Conservation (phyloP, 345 rosid species). For the Excoecaria cochinchinensis region DNA sequence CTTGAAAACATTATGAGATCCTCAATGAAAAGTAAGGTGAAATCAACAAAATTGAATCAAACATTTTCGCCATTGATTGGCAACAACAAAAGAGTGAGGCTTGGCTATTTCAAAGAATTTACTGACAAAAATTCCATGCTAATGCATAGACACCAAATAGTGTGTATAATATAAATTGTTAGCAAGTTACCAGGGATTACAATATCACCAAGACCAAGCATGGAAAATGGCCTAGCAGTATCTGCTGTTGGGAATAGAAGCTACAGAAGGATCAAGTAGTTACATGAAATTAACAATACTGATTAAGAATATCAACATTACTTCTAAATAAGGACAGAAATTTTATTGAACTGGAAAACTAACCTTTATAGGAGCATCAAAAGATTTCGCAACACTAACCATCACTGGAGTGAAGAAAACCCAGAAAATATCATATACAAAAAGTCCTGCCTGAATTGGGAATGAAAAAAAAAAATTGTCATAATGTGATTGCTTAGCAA, state of each 20-base stretch:
- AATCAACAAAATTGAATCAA: not conserved
- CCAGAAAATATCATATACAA: constrained; percentile 97
- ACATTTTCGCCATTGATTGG: not conserved
- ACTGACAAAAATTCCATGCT: not conserved
- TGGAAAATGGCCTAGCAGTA: constrained; percentile 76
- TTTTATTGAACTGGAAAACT: constrained; percentile 28
- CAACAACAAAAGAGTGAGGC: not conserved
- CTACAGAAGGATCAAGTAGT: constrained; percentile 36
- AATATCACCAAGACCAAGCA: constrained; percentile 99
- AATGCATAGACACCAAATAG: not conserved
- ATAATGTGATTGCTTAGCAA: not conserved
- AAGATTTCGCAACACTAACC: constrained; percentile 99
- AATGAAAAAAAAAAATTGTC: not conserved
- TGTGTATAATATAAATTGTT: constrained; percentile 1
- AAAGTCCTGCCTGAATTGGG: constrained; percentile 78
- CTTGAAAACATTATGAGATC: too few relatives aligned
- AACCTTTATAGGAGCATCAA: constrained; percentile 99
- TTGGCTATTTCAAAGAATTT: not conserved
- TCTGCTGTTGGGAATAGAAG: constrained; percentile 92
- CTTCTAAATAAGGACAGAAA: not conserved
- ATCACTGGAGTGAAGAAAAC: constrained; percentile 99
- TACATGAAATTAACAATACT: not conserved
- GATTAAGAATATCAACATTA: not conserved
- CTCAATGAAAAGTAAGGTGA: too few relatives aligned
- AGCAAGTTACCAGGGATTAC: constrained; percentile 83